A percentile compares a stretch with the other conserved stretches of the same genome.
Evolutionary conservation across 805 yeast species (phyloP).

Genomic region (Candida koratica): DNA sequence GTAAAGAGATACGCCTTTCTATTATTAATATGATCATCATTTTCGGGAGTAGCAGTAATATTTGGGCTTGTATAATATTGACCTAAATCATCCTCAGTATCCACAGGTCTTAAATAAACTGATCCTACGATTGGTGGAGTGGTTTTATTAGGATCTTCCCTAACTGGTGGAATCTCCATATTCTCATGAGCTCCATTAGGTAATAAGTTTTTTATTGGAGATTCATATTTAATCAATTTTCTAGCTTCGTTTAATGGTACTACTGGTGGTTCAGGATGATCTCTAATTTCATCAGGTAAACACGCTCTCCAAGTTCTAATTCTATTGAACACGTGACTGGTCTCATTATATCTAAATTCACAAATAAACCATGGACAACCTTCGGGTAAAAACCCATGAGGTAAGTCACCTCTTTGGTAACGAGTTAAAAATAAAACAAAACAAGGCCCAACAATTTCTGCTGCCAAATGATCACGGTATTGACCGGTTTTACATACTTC

Average conservation of each 20-base stretch:
- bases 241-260: conserved; percentile 66
- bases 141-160: conserved; percentile 66
- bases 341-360: conserved; percentile 90
- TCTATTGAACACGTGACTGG: conserved; percentile 84
- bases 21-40: conserved; percentile 33
- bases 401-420: conserved; percentile 93
- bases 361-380: conserved; percentile 89
- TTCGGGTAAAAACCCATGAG: conserved; percentile 51
- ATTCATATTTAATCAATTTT: conserved; percentile 68
- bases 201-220: conserved; percentile 77
- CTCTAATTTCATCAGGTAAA: conserved; percentile 93
- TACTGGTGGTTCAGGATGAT: conserved; percentile 70
- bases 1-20: conserved; percentile 42
- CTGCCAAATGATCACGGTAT: conserved; percentile 87
- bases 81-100: conserved; percentile 78
- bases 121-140: conserved; percentile 96
- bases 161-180: conserved; percentile 80
- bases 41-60: conserved; percentile 35
- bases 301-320: conserved; percentile 99
- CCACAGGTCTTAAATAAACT: conserved; percentile 73
- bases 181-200: conserved; percentile 68
- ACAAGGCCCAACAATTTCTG: conserved; percentile 88
- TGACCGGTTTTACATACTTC: conserved; percentile 97
- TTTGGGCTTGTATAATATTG: conserved; percentile 51
- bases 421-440: conserved; percentile 92